Evolutionary conservation across 805 yeast species (phyloP).

Genomic region (Kluyveromyces siamensis): DNA sequence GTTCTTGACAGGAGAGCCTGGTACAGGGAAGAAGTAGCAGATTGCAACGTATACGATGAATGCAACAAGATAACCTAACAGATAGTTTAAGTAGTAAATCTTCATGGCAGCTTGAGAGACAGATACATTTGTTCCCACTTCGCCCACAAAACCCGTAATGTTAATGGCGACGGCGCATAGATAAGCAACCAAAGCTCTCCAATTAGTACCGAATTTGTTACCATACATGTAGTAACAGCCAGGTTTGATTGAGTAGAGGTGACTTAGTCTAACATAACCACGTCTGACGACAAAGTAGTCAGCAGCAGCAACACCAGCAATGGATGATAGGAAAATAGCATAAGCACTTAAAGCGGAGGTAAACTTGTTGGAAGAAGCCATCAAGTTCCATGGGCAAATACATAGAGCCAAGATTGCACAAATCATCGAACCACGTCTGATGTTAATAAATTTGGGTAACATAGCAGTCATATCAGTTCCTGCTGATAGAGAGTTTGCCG

Average conservation of each 20-base stretch:
- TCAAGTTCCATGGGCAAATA: conserved; percentile 78
- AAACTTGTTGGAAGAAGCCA: conserved; percentile 60
- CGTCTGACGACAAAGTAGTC: conserved; percentile 69
- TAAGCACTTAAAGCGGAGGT: conserved; percentile 76
- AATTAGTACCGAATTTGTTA: conserved; percentile 55
- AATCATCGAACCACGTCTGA: conserved; percentile 72
- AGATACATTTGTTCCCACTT: conserved; percentile 37
- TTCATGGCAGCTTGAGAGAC: conserved; percentile 66
- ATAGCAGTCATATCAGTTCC: conserved; percentile 67
- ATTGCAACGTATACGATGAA: conserved; percentile 44
- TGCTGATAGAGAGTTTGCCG: conserved; percentile 62
- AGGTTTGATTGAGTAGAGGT: conserved; percentile 46
- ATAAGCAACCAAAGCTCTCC: conserved; percentile 81
- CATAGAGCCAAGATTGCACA: conserved; percentile 65
- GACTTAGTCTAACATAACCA: conserved; percentile 56
- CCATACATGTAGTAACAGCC: conserved; percentile 47
- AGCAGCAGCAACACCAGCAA: conserved; percentile 66
- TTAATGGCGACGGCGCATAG: conserved; percentile 74
- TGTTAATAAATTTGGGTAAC: conserved; percentile 54
- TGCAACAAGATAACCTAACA: conserved; percentile 63
- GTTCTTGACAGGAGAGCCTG: conserved; percentile 31
- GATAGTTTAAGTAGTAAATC: conserved; percentile 62
- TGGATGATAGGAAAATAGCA: conserved; percentile 72
- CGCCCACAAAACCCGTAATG: conserved; percentile 81
- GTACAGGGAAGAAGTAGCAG: conserved; percentile 45